Evolutionary conservation across 257 asterid species (phyloP), one percentile per base, ranked within the genome.

Genomic region (Perilla frutescens): DNA sequence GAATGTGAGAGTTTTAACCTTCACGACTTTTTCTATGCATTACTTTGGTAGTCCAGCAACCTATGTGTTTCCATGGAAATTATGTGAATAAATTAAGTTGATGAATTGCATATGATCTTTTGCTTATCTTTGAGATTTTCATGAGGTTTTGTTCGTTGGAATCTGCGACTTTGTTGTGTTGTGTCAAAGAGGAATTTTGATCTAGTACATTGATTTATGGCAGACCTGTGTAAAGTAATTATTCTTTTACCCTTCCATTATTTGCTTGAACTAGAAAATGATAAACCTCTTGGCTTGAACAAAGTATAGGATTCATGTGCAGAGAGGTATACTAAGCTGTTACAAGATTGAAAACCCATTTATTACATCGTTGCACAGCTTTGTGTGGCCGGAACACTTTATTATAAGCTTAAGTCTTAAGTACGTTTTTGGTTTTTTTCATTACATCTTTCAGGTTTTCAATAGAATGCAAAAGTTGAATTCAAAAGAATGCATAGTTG

Each of bases 381-480:
- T 50, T 74, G 13, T 7, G 36, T 3, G 57, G 60, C 34, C 0
- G 11, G 72, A 58, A 48, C 32, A 11, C 31, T 37, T 44, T 5
- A 60, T 34, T 8, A 41, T 72, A 56, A 5, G 56, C 34, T 64
- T n/a, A 53, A 15, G 53, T 67, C 14, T 66, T 43, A 40, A 7
- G 15, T 36, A 29, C 6, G 20, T 32, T 12, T 55, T 48, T 57
- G 3, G 40, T 4, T 10, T 50, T 45, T 47, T 71, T 62, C 40
- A 11, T 41, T 50, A 39, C 66, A 69, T 20, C 8, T 61, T 73
- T 62, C 77, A 81, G 78, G 82, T 45, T 75, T 76, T 62, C 29
- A 37, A 20, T 20, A 20, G 26, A 20, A 20, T 20, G 26, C 26
- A 20, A 20, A 20, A 44, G 26, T 75, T 32, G 64, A 57, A 68